phyloP scores from a whole-genome alignment of 2,329 filamentous ascomycete genomes.

The Pseudogymnoascus sp. region DNA sequence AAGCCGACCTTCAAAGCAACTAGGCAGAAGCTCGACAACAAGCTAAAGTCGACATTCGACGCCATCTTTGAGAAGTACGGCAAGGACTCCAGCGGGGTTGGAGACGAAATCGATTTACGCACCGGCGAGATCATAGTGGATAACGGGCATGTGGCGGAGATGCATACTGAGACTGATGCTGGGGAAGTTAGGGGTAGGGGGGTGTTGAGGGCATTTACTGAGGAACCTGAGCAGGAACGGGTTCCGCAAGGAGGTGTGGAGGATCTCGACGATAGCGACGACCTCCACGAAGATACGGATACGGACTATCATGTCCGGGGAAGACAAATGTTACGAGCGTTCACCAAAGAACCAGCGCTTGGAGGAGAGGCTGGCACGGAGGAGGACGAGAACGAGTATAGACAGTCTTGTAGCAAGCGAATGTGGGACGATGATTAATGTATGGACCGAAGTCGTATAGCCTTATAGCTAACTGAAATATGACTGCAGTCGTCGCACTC shows the following conservation, averaged over 20 bases:
- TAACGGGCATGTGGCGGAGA: constrained; percentile 70
- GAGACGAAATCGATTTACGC: constrained; percentile 79
- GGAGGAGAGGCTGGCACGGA: background rate
- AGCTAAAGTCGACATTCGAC: constrained; percentile 77
- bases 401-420: no score
- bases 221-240: constrained; percentile 12
- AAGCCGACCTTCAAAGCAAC: constrained; percentile 51
- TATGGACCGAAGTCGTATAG: no score
- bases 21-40: constrained; percentile 57
- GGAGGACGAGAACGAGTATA: background rate
- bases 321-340: background rate
- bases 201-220: constrained; percentile 17
- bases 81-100: constrained; percentile 70
- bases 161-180: constrained; percentile 48
- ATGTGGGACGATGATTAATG: no score
- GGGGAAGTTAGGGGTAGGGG: constrained; percentile 26
- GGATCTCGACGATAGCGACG: constrained; percentile 19
- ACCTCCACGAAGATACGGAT: constrained; percentile 19
- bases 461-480: background rate
- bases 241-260: constrained; percentile 13
- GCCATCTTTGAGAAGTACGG: constrained; percentile 83
- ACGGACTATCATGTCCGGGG: background rate
- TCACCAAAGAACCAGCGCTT: background rate
- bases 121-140: constrained; percentile 80
- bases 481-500: background rate